Base-by-base conservation (phyloP, 768 basidiomycete genomes). In the Fomitopsis serialis region DNA sequence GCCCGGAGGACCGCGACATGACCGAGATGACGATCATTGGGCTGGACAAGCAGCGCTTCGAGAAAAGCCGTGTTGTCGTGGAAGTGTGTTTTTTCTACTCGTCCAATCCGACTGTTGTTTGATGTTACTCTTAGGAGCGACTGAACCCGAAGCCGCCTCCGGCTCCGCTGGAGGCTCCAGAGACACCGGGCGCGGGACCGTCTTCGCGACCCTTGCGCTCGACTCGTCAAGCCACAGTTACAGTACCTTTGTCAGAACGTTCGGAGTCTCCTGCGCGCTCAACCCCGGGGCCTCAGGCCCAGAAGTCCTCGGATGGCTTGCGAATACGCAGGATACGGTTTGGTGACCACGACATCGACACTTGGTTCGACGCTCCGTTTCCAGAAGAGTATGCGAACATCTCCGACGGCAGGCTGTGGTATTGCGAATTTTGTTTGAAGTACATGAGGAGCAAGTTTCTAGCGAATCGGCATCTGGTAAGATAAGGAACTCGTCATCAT, bases 301-400 rank as follows among this genome's bases (percentile, higher is more conserved):
- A 83, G 17, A 63, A 80, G 29, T 68, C 73, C 42, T 66, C 78
- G 1, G 64, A 68, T 29, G 70, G 69, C 25, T 78, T 87, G 43
- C 84, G 86, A 58, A 97, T 96, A 76, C 87, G 84, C 52, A 83
- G 80, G 52, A 93, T 98, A 57, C 84, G 93, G 25, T 95, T 98
- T 61, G 95, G 95, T 24, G 77, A 81, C 52, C 95, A 77, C 66
- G 94, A 98, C 63, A 92, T 98, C 65, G 85, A 92, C 67, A 98
- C 97, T 2, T 99, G 97, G 97, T 98, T 92, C 68, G 93, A 97
- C 66, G 97, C 97, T 22, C 97, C 97, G 6, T 98, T 98, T 67
- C 96, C 97, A 0, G 96, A 98, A 66, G 97, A 99, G 68, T 98
- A 97, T 68, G 84, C 92, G 40, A 82, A 83, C 52, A 87, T 95